Percentiles rank a stretch among this genome's conserved stretches.
phyloP scores from a whole-genome alignment of 2,329 filamentous ascomycete species.

The Aspergillus calidoustus region DNA sequence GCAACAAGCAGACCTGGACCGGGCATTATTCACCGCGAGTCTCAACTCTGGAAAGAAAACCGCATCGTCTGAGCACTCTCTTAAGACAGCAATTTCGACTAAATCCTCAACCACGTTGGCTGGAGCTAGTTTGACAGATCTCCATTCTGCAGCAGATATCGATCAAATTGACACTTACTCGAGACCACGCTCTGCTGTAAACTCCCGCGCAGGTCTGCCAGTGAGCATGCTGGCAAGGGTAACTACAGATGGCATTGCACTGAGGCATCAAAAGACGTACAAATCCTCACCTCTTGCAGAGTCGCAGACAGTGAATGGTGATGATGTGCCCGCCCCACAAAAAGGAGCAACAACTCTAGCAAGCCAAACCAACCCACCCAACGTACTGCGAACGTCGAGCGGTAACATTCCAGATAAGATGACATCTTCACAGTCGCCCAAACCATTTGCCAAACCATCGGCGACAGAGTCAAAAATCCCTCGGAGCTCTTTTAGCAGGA shows the following conservation, averaged over 20 bases:
- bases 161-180: not conserved
- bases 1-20: constrained; percentile 29
- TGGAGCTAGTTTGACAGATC: not conserved
- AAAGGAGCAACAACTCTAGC: constrained; percentile 5
- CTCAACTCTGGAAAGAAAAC: constrained; percentile 29
- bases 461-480: not conserved
- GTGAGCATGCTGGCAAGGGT: constrained; percentile 4
- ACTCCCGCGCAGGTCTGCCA: not conserved
- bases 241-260: constrained; percentile 15
- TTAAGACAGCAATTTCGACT: constrained; percentile 9
- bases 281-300: constrained; percentile 40
- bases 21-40: constrained; percentile 30
- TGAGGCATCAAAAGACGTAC: constrained; percentile 29
- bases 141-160: not conserved
- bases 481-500: constrained; percentile 1
- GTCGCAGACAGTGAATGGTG: constrained; percentile 26
- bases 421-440: not conserved
- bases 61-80: not conserved
- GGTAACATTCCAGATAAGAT: not conserved
- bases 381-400: not conserved
- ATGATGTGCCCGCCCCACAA: constrained; percentile 1
- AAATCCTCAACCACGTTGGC: not conserved
- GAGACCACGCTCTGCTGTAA: not conserved
- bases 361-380: not conserved
- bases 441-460: not conserved